These are phyloP conservation scores for Fagus sylvatica DNA, from an alignment of 306 rosid species.

Conservation along the genomic window DNA sequence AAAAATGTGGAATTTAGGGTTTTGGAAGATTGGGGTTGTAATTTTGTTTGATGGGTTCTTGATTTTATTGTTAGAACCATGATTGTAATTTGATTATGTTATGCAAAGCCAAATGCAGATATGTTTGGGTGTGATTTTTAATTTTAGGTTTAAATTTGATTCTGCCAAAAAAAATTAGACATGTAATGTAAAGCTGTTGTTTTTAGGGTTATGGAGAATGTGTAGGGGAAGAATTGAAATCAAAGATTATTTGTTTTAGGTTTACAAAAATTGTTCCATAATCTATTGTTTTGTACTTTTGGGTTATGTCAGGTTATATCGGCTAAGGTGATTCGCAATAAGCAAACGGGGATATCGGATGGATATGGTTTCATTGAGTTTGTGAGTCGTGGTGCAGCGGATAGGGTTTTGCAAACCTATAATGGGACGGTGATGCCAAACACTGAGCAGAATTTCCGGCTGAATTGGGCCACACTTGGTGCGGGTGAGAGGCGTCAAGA, in stretches of 20 bases:
- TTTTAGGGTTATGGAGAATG: no score
- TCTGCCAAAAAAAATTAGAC: no score
- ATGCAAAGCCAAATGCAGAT: no score
- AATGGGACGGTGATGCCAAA: conserved; percentile 60
- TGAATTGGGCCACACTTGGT: conserved; percentile 71
- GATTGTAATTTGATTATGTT: no score
- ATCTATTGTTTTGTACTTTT: background rate
- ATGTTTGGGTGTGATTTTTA: no score
- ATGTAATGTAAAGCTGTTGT: no score
- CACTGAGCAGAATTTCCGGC: conserved; percentile 55
- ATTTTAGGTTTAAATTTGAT: no score
- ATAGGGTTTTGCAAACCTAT: conserved; percentile 41
- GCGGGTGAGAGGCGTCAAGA: conserved; percentile 75
- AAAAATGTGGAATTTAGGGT: background rate
- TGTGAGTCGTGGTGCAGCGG: conserved; percentile 44
- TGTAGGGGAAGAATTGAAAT: no score
- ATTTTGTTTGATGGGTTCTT: background rate
- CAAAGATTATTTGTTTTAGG: no score
- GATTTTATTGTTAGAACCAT: no score
- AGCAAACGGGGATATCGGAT: conserved; percentile 50
- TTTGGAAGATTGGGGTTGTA: background rate
- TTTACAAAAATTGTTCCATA: no score
- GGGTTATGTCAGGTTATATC: conserved; percentile 32
- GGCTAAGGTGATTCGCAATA: conserved; percentile 63
- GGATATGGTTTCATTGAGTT: conserved; percentile 70